Percentiles rank a stretch among this genome's conserved stretches.
phyloP scores from a whole-genome alignment of 768 basidiomycete species.

The Suillus tomentosus region DNA sequence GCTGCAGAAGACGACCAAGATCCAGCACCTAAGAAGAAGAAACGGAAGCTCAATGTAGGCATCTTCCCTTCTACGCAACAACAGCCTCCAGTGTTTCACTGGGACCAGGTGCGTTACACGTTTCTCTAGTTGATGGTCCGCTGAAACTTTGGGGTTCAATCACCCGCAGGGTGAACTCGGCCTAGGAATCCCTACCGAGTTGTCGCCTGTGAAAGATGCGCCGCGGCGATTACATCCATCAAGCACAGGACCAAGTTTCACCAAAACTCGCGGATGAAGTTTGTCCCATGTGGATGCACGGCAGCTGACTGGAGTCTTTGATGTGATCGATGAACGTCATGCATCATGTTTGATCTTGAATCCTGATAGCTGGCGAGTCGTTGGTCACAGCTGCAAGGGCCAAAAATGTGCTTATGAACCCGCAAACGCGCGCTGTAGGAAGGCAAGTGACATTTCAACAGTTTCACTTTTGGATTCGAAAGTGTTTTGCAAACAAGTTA shows the following conservation, averaged over 20 bases:
- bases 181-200: conserved; percentile 62
- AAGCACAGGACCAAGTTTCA: conserved; percentile 19
- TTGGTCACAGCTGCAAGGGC: not conserved
- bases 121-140: not conserved
- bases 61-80: conserved; percentile 14
- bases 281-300: not conserved
- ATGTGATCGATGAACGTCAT: not conserved
- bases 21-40: conserved; percentile 59
- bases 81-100: conserved; percentile 44
- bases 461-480: not conserved
- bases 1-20: conserved; percentile 23
- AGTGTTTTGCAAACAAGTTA: not conserved
- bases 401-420: not conserved
- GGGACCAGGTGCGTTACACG: conserved; percentile 42
- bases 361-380: not conserved
- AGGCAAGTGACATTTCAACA: not conserved
- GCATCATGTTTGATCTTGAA: not conserved
- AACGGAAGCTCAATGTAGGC: conserved; percentile 70
- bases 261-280: conserved; percentile 9
- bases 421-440: not conserved
- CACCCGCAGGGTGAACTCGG: conserved; percentile 40
- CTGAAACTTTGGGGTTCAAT: conserved; percentile 3
- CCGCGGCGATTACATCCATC: conserved; percentile 44
- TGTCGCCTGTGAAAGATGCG: conserved; percentile 67
- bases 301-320: not conserved